Percentiles rank a stretch among this genome's conserved stretches.
phyloP scores from a whole-genome alignment of 2,329 filamentous ascomycete species.

The Alternaria arbusti region DNA sequence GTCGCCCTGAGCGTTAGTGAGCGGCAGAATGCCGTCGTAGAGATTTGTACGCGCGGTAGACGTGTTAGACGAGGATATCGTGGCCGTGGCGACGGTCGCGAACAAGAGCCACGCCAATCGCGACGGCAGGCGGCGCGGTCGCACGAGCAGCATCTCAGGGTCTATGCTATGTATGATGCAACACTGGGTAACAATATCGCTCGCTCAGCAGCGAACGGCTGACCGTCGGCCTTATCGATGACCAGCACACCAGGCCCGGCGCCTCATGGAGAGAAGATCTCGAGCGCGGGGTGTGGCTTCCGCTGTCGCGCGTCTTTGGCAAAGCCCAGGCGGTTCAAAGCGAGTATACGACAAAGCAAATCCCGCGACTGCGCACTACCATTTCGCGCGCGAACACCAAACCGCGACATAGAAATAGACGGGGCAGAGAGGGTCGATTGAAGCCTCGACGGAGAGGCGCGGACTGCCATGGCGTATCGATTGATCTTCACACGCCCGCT shows the following conservation, averaged over 20 bases:
- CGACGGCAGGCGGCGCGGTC: slow-evolving; percentile 24
- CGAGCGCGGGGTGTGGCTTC: slow-evolving; percentile 13
- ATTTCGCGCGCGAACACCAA: slow-evolving; percentile 2
- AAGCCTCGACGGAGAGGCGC: slow-evolving; percentile 1
- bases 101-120: slow-evolving; percentile 32
- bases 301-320: not conserved
- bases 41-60: slow-evolving; percentile 18
- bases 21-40: slow-evolving; percentile 19
- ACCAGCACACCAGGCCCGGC: slow-evolving; percentile 7
- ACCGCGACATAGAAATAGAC: not conserved
- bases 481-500: slow-evolving; percentile 7
- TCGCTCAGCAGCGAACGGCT: slow-evolving; percentile 1
- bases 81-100: slow-evolving; percentile 24
- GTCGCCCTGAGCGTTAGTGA: slow-evolving; percentile 22
- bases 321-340: not conserved
- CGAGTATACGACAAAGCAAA: not conserved
- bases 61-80: slow-evolving; percentile 35
- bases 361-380: not conserved
- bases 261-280: slow-evolving; percentile 9
- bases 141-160: slow-evolving; percentile 22
- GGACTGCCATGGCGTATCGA: slow-evolving; percentile 5
- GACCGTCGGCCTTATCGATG: slow-evolving; percentile 21
- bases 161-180: not conserved
- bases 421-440: not conserved
- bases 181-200: not conserved